Evolutionary conservation across 805 yeast genomes (phyloP), one percentile per base, ranked within the genome.

Genomic region (Osmozyma mogii): DNA sequence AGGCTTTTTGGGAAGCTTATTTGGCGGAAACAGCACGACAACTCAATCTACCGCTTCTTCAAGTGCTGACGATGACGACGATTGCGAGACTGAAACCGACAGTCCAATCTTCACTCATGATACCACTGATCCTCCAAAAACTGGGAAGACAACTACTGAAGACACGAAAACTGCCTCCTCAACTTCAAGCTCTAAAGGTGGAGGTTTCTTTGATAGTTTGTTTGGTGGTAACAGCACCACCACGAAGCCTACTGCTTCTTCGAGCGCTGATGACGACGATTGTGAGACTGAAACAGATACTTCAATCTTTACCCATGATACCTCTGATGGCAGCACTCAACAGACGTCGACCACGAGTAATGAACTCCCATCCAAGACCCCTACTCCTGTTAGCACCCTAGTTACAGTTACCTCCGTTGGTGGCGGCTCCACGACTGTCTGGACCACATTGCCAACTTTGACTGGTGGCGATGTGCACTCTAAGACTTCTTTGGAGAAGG

Each of bases 1-100:
- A 11, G 25, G 36, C 6, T 15, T 38, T 7, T 29, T 36, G 15
- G 38, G 31, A 22, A 26, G 34, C 16, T 29, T 38, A 25, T 36
- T 38, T 25, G 34, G 38, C 13, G 30, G 29, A 16, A 17, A 20
- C 22, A 9, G 27, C 8, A 15, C 32, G 16, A 30, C 35, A 5
- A 18, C 31, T 18, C 32, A 23, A 29, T 27, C 32, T 12, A 34
- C 35, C 8, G 24, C 35, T 13, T 22, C 35, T 8, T 19, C 34
- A 1, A n/a, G n/a, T n/a, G 23, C 5, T 21, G n/a, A 21, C 23
- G 23, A 6, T 21, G 23, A 6, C 23, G 23, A 21, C 13, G 6
- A 10, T 13, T 6, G n/a, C 5, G n/a, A 6, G n/a, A 21, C 23
- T 13, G n/a, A 6, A n/a, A 10, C n/a, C 23, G 16, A 5, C 15